Base-by-base conservation (phyloP, 352 stramenopile genomes). In the Phytophthora melonis region DNA sequence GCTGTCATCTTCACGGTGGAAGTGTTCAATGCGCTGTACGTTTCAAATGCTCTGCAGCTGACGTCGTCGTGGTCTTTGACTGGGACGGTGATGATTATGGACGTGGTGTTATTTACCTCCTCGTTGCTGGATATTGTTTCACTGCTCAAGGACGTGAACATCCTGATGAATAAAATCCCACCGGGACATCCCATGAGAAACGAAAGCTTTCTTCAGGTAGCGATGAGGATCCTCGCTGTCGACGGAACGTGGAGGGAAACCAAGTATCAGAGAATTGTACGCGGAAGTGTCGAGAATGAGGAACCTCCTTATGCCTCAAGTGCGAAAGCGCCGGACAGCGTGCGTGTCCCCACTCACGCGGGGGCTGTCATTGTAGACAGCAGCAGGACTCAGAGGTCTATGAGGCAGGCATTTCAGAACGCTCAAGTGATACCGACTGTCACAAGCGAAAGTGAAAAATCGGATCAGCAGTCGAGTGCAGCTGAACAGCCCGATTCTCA, bases 11-110 rank as follows among this genome's bases (percentile, higher is more conserved):
- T 64, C 8, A 64, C 56, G 21, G 53, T 61, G 8, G 53, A 63
- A 23, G 41, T 58, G 32, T 70, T 70, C 30, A 47, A 70, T 58
- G 63, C 63, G 30, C 25, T 66, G 2, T 66, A 66, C 13, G 21
- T 66, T 3, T 58, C 59, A 7, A 66, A 49, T 16, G 47, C 47
- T 49, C 47, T 66, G 50, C 59, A 58, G 9, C 43, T 41, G 16
- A 41, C 30, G 10, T 36, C 41, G n/a, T 58, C 53, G 10, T 66
- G 59, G 59, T 27, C 30, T 50, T 34, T 55, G 9, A 68, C 61
- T 5, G 61, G 13, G 16, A 23, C 16, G 16, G 47, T 60, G 36
- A 60, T 41, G 49, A 18, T 21, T 18, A 2, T 66, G 30, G 47
- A 66, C 19, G 16, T 32, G 16, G 36, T 23, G 9, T 32, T 34